Evolutionary conservation across 768 basidiomycete genomes (phyloP), one percentile per base, ranked within the genome.

Genomic region (Hebeloma cylindrosporum): DNA sequence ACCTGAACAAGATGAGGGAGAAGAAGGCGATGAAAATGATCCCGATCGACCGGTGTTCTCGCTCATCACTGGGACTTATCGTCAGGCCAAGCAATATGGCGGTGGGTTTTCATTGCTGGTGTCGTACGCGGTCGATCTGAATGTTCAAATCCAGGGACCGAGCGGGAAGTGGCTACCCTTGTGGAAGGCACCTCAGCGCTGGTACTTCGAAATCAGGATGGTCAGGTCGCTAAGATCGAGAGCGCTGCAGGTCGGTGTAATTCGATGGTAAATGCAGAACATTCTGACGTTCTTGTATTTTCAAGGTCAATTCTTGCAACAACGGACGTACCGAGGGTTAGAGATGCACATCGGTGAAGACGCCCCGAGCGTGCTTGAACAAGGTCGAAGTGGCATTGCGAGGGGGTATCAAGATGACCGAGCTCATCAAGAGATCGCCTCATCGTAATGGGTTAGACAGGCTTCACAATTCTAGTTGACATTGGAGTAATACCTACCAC

Each of bases 351-450:
- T 84, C 8, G 92, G 90, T 0, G 71, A 88, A 61, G 90, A 95
- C 57, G 77, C 72, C 1, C 93, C 94, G 0, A 79, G 86, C 50
- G 62, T 84, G 29, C 63, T 98, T 47, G 91, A 96, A 66, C 88
- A 95, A 62, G 95, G 95, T 0, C 69, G 93, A 34, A 88, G 79
- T 53, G 95, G 95, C 4, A 85, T 95, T 34, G 93, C 95, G 28
- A 77, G 85, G 50, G 91, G 88, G 7, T 97, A 98, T 61, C 76
- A 76, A 35, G 85, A 88, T 47, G 75, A 75, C 50, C 65, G 67
- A 2, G 43, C 31, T 5, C 58, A 55, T 37, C 51, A 53, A 43
- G 43, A 45, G 7, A 35, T 40, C n/a, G n/a, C n/a, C n/a, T n/a
- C n/a, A n/a, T n/a, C n/a, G n/a, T n/a, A n/a, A n/a, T n/a, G n/a